These are phyloP conservation scores for Antarctomyces pellizariae DNA, from an alignment of 495 filamentous ascomycete species.

Conservation along the genomic window DNA sequence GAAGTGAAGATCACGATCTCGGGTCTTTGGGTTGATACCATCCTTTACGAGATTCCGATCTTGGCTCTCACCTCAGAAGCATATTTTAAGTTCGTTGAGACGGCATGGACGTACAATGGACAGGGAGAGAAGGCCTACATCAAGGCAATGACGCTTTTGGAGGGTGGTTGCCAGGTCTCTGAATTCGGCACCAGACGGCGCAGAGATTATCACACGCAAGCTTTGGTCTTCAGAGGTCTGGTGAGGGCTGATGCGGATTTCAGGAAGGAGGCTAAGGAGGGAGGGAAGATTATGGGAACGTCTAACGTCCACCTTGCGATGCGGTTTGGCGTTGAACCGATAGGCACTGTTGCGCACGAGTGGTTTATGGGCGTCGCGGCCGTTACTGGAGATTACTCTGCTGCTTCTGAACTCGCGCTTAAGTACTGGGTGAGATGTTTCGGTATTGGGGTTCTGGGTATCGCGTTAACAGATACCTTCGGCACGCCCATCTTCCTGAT, in stretches of 20 bases:
- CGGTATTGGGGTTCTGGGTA: conserved; percentile 71
- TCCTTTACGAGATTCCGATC: conserved; percentile 91
- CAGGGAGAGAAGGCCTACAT: conserved; percentile 63
- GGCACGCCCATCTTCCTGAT: conserved; percentile 77
- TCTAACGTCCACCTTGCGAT: conserved; percentile 96
- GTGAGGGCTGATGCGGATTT: too few relatives aligned
- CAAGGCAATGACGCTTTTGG: conserved; percentile 55
- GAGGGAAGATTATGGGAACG: conserved; percentile 61
- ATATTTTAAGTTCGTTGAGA: conserved; percentile 88
- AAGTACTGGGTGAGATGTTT: conserved; percentile 80
- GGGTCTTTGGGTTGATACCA: conserved; percentile 83
- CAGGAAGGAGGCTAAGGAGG: conserved; percentile 45
- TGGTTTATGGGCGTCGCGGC: conserved; percentile 99
- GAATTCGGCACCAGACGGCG: conserved; percentile 82
- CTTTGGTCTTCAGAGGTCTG: conserved; percentile 69
- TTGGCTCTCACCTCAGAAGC: conserved; percentile 82
- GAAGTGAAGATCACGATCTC: conserved; percentile 47
- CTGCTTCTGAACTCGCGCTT: conserved; percentile 63
- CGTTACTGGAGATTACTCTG: conserved; percentile 62
- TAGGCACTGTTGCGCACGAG: conserved; percentile 92
- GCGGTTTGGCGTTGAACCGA: conserved; percentile 57
- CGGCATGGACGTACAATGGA: conserved; percentile 61
- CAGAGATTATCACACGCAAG: conserved; percentile 84
- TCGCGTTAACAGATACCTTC: conserved; percentile 95
- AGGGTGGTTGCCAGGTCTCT: conserved; percentile 69